Conservation (phyloP, 2,329 filamentous ascomycete genomes). For the Stagonosporopsis tanaceti region DNA sequence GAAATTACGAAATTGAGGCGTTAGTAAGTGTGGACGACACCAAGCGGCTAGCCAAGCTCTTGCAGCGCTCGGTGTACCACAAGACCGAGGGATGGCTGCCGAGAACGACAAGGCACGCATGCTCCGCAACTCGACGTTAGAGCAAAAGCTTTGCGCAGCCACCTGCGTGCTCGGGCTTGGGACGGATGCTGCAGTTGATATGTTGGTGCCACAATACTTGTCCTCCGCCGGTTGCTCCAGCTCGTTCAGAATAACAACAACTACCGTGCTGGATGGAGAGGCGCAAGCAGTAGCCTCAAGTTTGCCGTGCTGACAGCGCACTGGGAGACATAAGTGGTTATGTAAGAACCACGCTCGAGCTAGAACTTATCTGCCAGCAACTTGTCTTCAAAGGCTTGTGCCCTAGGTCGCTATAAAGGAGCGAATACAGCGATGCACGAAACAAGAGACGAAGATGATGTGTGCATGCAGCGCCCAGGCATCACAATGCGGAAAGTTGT, state of each 20-base stretch:
- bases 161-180: neutral
- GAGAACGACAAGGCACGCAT: neutral
- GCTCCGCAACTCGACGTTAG: neutral
- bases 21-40: constrained; percentile 3
- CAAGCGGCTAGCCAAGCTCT: constrained; percentile 5
- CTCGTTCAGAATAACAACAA: neutral
- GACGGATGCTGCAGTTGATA: neutral
- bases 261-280: neutral
- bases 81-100: neutral
- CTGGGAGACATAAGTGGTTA: too few species aligned
- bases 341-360: too few species aligned
- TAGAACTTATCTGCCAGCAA: too few species aligned
- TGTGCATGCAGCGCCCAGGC: constrained; percentile 1
- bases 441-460: constrained; percentile 5
- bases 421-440: too few species aligned
- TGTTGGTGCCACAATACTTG: neutral
- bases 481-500: neutral
- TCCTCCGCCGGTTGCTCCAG: neutral
- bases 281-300: neutral
- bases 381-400: too few species aligned
- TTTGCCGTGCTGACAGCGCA: too few species aligned
- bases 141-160: neutral
- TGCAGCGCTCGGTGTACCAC: constrained; percentile 4
- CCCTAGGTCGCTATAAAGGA: neutral
- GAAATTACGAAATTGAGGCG: neutral